phyloP scores from a whole-genome alignment of 179 eudicot species.

The Drosera spatulata region DNA sequence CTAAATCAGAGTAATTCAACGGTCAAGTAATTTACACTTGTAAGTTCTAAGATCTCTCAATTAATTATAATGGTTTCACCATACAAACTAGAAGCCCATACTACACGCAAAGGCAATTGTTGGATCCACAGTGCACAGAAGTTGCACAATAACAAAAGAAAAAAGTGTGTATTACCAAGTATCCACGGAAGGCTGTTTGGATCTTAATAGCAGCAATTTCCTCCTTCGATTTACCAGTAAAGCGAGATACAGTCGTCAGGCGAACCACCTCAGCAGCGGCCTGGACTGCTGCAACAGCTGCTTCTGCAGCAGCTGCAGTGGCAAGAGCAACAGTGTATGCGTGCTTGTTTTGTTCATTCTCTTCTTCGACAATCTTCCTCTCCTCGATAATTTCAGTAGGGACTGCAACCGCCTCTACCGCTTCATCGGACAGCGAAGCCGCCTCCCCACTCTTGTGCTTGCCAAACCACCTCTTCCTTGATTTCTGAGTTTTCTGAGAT shows the following conservation, averaged over 20 bases:
- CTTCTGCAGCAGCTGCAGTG: constrained; percentile 74
- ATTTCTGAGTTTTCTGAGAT: constrained; percentile 30
- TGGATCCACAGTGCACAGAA: neutral
- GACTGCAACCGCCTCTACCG: constrained; percentile 7
- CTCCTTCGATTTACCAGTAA: constrained; percentile 32
- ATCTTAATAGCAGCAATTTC: constrained; percentile 37
- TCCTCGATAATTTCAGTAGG: constrained; percentile 21
- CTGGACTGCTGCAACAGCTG: constrained; percentile 59
- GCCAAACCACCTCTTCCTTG: constrained; percentile 28
- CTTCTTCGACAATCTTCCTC: constrained; percentile 27
- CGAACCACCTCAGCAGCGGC: constrained; percentile 76
- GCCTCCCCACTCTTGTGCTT: constrained; percentile 25
- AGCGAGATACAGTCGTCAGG: constrained; percentile 26
- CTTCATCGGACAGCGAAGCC: constrained; percentile 19
- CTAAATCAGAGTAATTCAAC: constrained; percentile 17
- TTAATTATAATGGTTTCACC: neutral
- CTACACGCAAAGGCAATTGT: neutral
- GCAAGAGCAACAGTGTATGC: constrained; percentile 58
- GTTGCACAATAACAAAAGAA: neutral
- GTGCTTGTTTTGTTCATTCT: constrained; percentile 34
- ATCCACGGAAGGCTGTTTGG: constrained; percentile 43
- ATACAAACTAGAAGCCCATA: neutral
- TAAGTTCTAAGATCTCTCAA: no score
- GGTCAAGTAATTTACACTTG: no score
- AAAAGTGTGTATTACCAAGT: constrained; percentile 20